Evolutionary conservation across 192 early-diverging fungal species (phyloP), one percentile per base, ranked within the genome.

Genomic region (Ambispora gerdemannii): DNA sequence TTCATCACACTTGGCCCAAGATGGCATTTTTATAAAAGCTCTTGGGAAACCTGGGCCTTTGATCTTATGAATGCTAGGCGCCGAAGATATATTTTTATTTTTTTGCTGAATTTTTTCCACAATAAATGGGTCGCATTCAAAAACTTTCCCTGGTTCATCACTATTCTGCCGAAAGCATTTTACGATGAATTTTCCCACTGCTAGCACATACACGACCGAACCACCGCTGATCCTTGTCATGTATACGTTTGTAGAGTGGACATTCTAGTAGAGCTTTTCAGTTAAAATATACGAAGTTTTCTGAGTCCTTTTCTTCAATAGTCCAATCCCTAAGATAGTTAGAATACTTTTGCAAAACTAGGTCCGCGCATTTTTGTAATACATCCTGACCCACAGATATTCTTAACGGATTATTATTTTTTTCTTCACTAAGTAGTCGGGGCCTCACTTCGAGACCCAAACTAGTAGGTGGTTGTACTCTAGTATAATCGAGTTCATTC

Each of bases 341-440:
- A 64, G 36, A 64, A 64, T 64, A 47, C 36, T 64, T 64, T 30
- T 64, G 63, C 20, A 64, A 64, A 64, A 64, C 63, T 22, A 64
- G 35, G 27, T 64, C 27, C 17, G 36, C 36, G 25, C 25, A 64
- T 64, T 64, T 64, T 64, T 64, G 19, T 56, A 56, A 56, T 22
- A 11, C 53, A 56, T 56, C 25, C 8, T 56, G 53, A 56, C n/a
- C 53, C 53, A 56, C 25, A 27, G 24, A 7, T 56, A 56, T 56
- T 56, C 24, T 56, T 56, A 13, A 13, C 53, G 8, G 53, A 56
- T 56, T 56, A 19, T 56, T 56, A n/a, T n/a, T 56, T 56, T 56
- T 56, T 56, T 56, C 53, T 64, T 24, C n/a, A 19, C 63, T 64
- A 64, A 64, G 63, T 47, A 64, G 22, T 28, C 47, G 36, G 32